Percentiles rank a stretch among this genome's conserved stretches.
Conservation (phyloP, 2,329 filamentous ascomycete species). For the Epichloe gansuensis region DNA sequence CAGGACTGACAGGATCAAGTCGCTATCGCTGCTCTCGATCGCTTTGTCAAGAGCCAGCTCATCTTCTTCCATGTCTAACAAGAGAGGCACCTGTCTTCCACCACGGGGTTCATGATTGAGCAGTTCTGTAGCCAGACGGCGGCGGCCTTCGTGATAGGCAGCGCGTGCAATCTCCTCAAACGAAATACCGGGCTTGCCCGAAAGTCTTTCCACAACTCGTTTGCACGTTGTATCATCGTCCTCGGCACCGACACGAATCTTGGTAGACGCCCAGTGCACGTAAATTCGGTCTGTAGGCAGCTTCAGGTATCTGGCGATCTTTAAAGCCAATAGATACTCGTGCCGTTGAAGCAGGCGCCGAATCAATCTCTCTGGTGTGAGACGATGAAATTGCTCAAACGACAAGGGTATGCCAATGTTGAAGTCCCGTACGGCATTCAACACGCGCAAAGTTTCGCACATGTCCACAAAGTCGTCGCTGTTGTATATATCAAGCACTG, state of each 20-base stretch:
- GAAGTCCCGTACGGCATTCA: conserved; percentile 87
- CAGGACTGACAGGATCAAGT: conserved; percentile 81
- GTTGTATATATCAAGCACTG: conserved; percentile 91
- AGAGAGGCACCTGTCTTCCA: conserved; percentile 87
- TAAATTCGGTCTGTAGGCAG: conserved; percentile 84
- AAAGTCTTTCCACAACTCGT: conserved; percentile 73
- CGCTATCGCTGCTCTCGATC: conserved; percentile 87
- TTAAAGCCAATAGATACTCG: conserved; percentile 81
- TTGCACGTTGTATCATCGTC: conserved; percentile 81
- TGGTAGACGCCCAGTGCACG: conserved; percentile 92
- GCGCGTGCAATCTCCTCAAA: conserved; percentile 89
- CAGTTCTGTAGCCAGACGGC: conserved; percentile 77
- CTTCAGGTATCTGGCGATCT: conserved; percentile 75
- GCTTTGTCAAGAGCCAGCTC: conserved; percentile 92
- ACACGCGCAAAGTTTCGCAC: conserved; percentile 82
- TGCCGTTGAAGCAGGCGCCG: conserved; percentile 75
- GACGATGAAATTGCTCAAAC: conserved; percentile 83
- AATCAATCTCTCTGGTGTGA: conserved; percentile 82
- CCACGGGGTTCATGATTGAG: conserved; percentile 89
- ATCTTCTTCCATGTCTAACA: conserved; percentile 92
- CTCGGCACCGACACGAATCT: conserved; percentile 72
- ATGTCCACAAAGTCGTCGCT: conserved; percentile 98
- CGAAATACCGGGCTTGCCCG: conserved; percentile 82
- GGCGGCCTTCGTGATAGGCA: conserved; percentile 85
- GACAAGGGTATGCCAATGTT: conserved; percentile 82